These are phyloP conservation scores for Albizia julibrissin DNA, from an alignment of 306 rosid genomes.

Conservation along the genomic window DNA sequence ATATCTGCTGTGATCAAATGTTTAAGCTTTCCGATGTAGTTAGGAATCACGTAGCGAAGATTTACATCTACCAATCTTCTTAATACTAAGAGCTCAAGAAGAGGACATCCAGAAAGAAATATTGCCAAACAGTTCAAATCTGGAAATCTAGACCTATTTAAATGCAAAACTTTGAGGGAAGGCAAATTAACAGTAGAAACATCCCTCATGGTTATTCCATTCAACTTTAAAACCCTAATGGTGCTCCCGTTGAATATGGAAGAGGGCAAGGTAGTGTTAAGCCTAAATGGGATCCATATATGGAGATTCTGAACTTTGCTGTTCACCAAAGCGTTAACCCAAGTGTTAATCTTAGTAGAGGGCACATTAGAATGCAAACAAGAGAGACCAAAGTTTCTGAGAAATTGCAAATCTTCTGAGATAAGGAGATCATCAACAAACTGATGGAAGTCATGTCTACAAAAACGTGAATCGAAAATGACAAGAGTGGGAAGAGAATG, in stretches of 20 bases:
- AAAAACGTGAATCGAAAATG: neutral
- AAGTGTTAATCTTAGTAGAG: neutral
- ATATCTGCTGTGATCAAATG: neutral
- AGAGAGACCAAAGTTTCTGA: neutral
- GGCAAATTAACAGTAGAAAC: neutral
- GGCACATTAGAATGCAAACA: neutral
- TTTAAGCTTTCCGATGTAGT: neutral
- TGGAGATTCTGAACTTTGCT: neutral
- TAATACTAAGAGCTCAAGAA: neutral
- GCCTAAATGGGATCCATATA: neutral
- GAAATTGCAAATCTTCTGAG: no score
- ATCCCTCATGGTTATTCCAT: neutral
- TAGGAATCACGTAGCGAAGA: no score
- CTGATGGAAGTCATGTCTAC: neutral
- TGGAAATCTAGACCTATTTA: no score
- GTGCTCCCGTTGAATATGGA: neutral
- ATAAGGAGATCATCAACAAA: neutral
- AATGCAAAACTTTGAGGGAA: neutral
- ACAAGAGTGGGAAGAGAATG: neutral
- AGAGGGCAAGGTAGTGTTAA: neutral
- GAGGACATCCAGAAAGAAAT: neutral
- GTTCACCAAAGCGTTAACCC: neutral
- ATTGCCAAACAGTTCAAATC: neutral
- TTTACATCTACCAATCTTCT: no score
- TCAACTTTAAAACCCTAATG: neutral